phyloP scores from a whole-genome alignment of 345 rosid species.

The Stellera chamaejasme region DNA sequence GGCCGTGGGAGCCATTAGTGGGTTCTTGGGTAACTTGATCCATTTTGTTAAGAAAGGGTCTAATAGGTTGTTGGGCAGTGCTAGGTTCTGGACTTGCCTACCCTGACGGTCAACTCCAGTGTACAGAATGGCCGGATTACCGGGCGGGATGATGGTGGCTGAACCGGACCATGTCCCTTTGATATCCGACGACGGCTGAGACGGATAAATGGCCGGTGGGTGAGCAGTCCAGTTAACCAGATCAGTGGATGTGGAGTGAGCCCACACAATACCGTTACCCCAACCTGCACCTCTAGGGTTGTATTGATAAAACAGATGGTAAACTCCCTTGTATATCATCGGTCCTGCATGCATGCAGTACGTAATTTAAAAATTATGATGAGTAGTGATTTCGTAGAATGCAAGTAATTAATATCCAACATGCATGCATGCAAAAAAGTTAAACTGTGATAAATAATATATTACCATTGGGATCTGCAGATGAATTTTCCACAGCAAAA shows the following conservation, averaged over 20 bases:
- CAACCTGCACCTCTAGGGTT: conserved; percentile 43
- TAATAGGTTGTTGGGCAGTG: conserved; percentile 31
- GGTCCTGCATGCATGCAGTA: conserved; percentile 23
- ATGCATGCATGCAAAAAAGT: too few relatives aligned
- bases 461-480: too few relatives aligned
- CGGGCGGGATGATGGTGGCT: conserved; percentile 30
- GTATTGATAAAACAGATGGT: conserved; percentile 56
- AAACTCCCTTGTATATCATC: conserved; percentile 43
- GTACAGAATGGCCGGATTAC: conserved; percentile 38
- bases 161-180: conserved; percentile 59
- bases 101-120: conserved; percentile 31
- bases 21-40: conserved; percentile 39
- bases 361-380: not conserved
- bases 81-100: conserved; percentile 36
- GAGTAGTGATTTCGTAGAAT: not conserved
- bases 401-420: too few relatives aligned
- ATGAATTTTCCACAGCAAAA: too few relatives aligned
- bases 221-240: conserved; percentile 45
- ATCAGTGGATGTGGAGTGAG: conserved; percentile 50
- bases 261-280: conserved; percentile 57
- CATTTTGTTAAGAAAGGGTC: conserved; percentile 43
- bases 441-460: too few relatives aligned
- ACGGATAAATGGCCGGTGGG: conserved; percentile 28
- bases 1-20: conserved; percentile 26
- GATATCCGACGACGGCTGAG: conserved; percentile 25